Evolutionary conservation across 2,329 filamentous ascomycete genomes (phyloP), one percentile per base, ranked within the genome.

Genomic region (Chaetomiaceae sp.): DNA sequence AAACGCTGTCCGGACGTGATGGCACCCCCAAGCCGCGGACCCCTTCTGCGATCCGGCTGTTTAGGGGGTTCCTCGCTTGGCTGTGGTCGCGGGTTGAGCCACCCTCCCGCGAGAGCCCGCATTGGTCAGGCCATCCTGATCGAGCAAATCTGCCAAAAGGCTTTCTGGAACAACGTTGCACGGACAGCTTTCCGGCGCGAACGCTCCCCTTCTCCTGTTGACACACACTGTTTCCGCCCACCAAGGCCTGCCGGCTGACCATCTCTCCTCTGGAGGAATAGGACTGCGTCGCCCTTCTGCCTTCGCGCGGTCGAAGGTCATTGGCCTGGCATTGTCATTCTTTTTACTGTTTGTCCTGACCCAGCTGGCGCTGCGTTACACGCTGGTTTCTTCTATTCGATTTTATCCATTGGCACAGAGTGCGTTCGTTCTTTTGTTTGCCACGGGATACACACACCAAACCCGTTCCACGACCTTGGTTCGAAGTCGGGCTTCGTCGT

Each of bases 1-100:
- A 73, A 74, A 75, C 71, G 58, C 66, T 64, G 68, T 67, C 59
- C 64, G 72, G 73, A 73, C 64, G 71, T 73, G 69, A 69, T 69
- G 50, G 38, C 62, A 63, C 41, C 64, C 58, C 63, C 63, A 56
- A 55, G 52, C 58, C 51, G 5, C 5, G 59, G 58, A 16, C 36
- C 64, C 64, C 63, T 66, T 65, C 59, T 67, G 62, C 60, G 59
- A 66, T 65, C 62, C 63, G 61, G 61, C 65, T 66, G 63, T 62
- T 64, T 58, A 65, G 60, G 59, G 61, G 30, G 52, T 63, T 59
- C 62, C 64, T 61, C 61, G 62, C 59, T 59, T 60, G 54, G 57
- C 48, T 55, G 53, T 52, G 54, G 55, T 52, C 50, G 48, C 56
- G 54, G 58, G 57, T 56, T 59, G 64, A 58, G 60, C 58, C 40